Base-by-base conservation (phyloP, 2,329 filamentous ascomycete species). In the Fusarium cicatricum region DNA sequence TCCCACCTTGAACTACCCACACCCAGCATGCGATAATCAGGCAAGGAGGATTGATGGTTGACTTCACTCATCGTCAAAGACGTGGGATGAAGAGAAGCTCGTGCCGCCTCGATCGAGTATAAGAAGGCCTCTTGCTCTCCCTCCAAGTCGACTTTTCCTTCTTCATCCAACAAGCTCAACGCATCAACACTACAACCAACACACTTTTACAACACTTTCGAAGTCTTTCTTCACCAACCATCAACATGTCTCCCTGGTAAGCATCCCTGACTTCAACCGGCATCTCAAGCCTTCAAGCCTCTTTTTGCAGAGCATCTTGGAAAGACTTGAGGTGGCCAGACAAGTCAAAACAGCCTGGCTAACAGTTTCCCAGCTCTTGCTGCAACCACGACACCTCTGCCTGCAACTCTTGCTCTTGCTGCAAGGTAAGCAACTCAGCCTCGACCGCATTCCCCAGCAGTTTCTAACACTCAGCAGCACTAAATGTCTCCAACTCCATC, bases 241-340 rank as follows among this genome's bases (percentile, higher is more conserved):
- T 68, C 65, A 70, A 60, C 33, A 70, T 70, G 67, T 58, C 67
- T 70, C 67, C 67, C 62, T 70, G 67, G 67, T 69, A 54, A 67
- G 67, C 43, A 28, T 47, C 40, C 41, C n/a, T 42, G 11, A 8
- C 14, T 29, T 15, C 10, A 11, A 10, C 39, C 10, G 1, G 10
- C 40, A n/a, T 14, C 11, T 34, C n/a, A 15, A 51, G 31, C 32
- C 15, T 23, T 15, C 6, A 14, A 4, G 36, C 9, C 17, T 55
- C 46, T 48, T 48, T 5, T 44, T n/a, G 14, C 29, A 46, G 21
- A 55, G 26, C 12, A 34, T 19, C 40, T 43, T 42, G 46, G 17
- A 16, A 29, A 33, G 28, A 39, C 29, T 38, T 21, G 37, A 12
- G 31, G 15, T 32, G 44, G 38, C 15, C 49, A 57, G 26, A 28